Evolutionary conservation across 306 rosid genomes (phyloP).

Genomic region (Gillenia trifoliata): DNA sequence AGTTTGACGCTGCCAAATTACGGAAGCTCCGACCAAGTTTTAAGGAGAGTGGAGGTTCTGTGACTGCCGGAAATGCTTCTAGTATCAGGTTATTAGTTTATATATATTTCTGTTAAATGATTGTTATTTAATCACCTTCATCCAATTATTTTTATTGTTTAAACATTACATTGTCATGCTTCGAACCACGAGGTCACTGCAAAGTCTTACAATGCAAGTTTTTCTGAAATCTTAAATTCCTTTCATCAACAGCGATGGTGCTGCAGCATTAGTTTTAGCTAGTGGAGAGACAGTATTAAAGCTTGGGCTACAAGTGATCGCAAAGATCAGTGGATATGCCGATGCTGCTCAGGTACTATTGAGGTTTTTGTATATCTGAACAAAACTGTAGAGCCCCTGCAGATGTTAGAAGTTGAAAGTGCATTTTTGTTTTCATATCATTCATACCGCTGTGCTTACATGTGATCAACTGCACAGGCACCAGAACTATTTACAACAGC

Average conservation of each 20-base stretch:
- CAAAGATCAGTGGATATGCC: slow-evolving; percentile 85
- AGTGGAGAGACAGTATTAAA: slow-evolving; percentile 82
- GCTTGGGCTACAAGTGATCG: slow-evolving; percentile 90
- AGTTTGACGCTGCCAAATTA: slow-evolving; percentile 93
- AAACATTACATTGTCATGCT: too few species aligned
- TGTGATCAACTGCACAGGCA: slow-evolving; percentile 49
- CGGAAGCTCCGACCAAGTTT: slow-evolving; percentile 98
- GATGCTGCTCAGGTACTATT: slow-evolving; percentile 93
- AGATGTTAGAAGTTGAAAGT: slow-evolving; percentile 18
- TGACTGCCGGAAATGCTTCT: slow-evolving; percentile 98
- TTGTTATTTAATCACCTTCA: neutral
- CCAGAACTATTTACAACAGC: slow-evolving; percentile 97
- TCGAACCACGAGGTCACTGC: too few species aligned
- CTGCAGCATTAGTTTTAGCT: slow-evolving; percentile 93
- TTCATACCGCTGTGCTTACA: slow-evolving; percentile 8
- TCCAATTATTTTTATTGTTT: neutral
- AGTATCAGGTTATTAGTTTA: slow-evolving; percentile 68
- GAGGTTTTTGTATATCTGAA: slow-evolving; percentile 10
- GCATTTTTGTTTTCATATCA: neutral
- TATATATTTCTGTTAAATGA: neutral
- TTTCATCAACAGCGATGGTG: slow-evolving; percentile 74
- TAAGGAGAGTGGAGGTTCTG: slow-evolving; percentile 89
- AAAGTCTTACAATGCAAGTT: slow-evolving; percentile 17
- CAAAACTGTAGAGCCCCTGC: slow-evolving; percentile 1
- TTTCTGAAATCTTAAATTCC: slow-evolving; percentile 18